Base-by-base conservation (phyloP, 2,329 filamentous ascomycete species). In the Xylaria hypoxylon region DNA sequence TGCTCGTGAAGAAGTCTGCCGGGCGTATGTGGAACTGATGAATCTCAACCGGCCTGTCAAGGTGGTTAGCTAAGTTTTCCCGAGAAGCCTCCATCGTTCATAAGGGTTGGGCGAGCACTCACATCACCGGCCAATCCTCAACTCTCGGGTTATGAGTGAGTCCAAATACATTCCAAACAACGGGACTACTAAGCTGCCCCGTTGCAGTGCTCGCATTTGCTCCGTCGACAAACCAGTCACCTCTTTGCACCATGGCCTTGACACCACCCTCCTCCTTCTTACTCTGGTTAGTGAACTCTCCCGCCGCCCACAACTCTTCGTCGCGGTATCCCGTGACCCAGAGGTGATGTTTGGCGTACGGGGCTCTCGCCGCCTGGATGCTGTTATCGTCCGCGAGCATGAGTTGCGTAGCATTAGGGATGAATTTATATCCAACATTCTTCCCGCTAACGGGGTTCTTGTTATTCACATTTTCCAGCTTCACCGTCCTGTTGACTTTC, bases 91-190 rank as follows among this genome's bases (percentile, higher is more conserved):
- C 40, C 2, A 33, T 42, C 7, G n/a, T 44, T 22, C 26, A n/a
- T 3, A n/a, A 6, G 8, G 4, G n/a, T 31, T 24, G 53, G 51
- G n/a, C 47, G 13, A 33, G 35, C 6, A 80, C 83, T 80, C 71
- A 84, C 82, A 84, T 85, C 10, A 84, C 82, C 4, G 82, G 82
- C 83, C 83, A 84, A 66, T 85, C 82, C 69, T 85, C 82, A 5
- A 83, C 79, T 5, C 82, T 74, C 0, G 82, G 82, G 58, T 84
- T 84, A 61, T 85, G 82, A 10, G 82, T 85, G 52, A 85, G 72
- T 4, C 83, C 82, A 68, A 83, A 84, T 2, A 83, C 81, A n/a
- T 77, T 79, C 84, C 83, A 85, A 0, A 86, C 83, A 6, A 85
- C 79, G n/a, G 88, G 78, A 47, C 83, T 81, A 58, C 86, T 81